These are phyloP conservation scores for Hyphodiscus sp. DNA, from an alignment of 2,329 filamentous ascomycete genomes.

Conservation along the genomic window DNA sequence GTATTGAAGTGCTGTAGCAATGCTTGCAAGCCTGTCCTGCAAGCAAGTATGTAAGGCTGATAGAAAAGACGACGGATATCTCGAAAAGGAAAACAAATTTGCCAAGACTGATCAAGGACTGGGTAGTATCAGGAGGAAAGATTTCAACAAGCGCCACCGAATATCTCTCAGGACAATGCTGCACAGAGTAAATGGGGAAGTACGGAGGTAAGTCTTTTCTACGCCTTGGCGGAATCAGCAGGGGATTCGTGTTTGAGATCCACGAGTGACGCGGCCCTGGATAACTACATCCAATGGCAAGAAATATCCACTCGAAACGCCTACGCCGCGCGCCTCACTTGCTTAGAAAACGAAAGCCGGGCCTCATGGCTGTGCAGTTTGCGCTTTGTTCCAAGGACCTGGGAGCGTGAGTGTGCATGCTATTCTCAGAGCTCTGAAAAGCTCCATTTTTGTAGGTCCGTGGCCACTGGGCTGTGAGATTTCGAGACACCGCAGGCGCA, in stretches of 20 bases:
- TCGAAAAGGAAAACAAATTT: background rate
- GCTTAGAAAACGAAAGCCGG: background rate
- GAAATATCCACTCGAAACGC: background rate
- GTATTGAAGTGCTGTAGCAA: background rate
- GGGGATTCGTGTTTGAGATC: background rate
- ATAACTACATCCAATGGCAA: background rate
- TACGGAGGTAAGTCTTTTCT: background rate
- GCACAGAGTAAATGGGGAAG: background rate
- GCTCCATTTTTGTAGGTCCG: background rate
- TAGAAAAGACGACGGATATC: background rate
- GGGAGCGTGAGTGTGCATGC: background rate
- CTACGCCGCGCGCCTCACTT: background rate
- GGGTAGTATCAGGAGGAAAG: background rate
- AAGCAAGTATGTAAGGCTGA: too few relatives aligned
- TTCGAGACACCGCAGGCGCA: background rate
- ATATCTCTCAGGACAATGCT: constrained; percentile 3
- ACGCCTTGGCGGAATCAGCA: constrained; percentile 6
- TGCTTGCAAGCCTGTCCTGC: too few relatives aligned
- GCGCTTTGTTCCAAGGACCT: background rate
- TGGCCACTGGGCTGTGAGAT: background rate
- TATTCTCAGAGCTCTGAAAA: background rate
- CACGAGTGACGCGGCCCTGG: constrained; percentile 12
- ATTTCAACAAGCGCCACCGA: background rate
- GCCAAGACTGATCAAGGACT: background rate
- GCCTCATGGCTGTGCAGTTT: background rate